These are phyloP conservation scores for Oryza longistaminata DNA, from an alignment of 176 grass and related monocot species.

Conservation along the genomic window DNA sequence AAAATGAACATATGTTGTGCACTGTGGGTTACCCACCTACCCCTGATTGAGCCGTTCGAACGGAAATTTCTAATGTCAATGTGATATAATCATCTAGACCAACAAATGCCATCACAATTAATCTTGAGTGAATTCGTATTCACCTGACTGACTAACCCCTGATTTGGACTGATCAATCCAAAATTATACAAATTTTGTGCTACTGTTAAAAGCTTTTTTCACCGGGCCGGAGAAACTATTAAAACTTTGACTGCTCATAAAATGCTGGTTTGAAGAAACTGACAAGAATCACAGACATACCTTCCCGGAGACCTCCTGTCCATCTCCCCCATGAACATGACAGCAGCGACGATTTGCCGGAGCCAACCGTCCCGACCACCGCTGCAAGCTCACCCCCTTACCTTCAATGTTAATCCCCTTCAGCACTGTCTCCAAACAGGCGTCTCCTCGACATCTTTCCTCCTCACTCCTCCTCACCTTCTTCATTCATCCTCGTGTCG, in stretches of 20 bases:
- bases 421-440: constrained; percentile 43
- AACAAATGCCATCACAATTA: not conserved
- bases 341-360: constrained; percentile 72
- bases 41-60: not conserved
- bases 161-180: not conserved
- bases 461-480: not conserved
- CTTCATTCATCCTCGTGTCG: not conserved
- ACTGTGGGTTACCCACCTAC: not conserved
- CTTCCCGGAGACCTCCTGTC: constrained; percentile 58
- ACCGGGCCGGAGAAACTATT: no score
- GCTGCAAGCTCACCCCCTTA: constrained; percentile 49
- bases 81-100: not conserved
- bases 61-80: not conserved
- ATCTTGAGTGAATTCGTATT: not conserved
- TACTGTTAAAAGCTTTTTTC: no score
- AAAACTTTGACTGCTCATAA: no score
- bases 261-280: not conserved
- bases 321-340: constrained; percentile 76
- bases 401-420: constrained; percentile 49
- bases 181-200: no score
- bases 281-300: constrained; percentile 25
- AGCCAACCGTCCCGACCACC: constrained; percentile 59
- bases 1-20: not conserved
- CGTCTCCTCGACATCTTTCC: constrained; percentile 15
- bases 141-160: not conserved